Conservation (phyloP, 768 basidiomycete species). For the Leccinum obscurum region DNA sequence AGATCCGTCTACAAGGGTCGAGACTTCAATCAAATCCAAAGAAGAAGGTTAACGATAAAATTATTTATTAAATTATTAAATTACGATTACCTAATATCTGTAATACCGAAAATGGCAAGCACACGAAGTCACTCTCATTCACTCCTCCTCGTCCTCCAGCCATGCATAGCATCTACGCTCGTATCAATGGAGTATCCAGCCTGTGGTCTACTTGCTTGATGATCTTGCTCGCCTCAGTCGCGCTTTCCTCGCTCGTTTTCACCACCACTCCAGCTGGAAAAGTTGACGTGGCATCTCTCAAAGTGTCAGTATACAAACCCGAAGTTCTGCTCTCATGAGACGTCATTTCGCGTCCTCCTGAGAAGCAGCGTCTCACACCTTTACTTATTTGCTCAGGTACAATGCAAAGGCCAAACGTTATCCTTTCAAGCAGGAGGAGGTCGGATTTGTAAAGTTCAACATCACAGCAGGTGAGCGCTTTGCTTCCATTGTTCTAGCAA, state of each 20-base stretch:
- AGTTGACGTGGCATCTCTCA: constrained; percentile 61
- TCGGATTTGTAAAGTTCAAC: constrained; percentile 81
- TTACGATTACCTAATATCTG: neutral
- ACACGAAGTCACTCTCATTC: too few species aligned
- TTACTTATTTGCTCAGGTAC: constrained; percentile 35
- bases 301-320: constrained; percentile 61
- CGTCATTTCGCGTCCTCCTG: constrained; percentile 11
- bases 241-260: constrained; percentile 72
- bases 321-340: constrained; percentile 1
- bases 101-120: constrained; percentile 12
- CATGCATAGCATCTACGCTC: constrained; percentile 73
- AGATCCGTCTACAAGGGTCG: constrained; percentile 13
- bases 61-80: neutral
- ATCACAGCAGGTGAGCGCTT: constrained; percentile 65
- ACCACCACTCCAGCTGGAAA: constrained; percentile 56
- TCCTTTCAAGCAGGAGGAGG: constrained; percentile 64
- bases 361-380: constrained; percentile 17
- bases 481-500: constrained; percentile 28
- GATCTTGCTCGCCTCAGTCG: constrained; percentile 66
- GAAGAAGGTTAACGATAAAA: neutral
- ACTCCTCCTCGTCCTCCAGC: neutral
- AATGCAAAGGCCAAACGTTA: constrained; percentile 54
- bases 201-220: constrained; percentile 75
- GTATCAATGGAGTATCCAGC: constrained; percentile 73
- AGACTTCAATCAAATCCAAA: neutral